Conservation (phyloP, 108 stramenopile species). For the Licmophora abbreviata region DNA sequence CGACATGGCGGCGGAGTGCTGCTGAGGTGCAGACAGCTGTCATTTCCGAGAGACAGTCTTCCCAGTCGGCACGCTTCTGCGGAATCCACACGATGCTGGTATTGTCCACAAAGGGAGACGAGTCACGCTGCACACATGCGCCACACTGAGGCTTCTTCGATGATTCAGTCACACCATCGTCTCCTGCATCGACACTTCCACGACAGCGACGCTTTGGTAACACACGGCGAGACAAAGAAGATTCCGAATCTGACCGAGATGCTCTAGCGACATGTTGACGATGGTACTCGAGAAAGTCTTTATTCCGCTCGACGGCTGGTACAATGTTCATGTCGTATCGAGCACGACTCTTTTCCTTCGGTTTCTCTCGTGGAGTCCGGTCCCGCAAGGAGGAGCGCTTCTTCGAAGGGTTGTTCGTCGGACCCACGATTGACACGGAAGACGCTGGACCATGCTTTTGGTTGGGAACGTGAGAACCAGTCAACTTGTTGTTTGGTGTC, state of each 20-base stretch:
- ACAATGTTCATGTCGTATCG: conserved; percentile 48
- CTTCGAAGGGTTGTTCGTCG: too few relatives aligned
- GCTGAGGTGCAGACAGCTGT: conserved; percentile 44
- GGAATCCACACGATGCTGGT: conserved; percentile 44
- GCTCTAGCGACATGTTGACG: neutral
- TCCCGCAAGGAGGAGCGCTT: neutral
- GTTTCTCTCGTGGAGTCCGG: neutral
- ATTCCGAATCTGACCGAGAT: conserved; percentile 4
- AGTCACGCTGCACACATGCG: neutral
- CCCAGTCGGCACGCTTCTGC: conserved; percentile 43
- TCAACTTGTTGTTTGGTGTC: too few relatives aligned
- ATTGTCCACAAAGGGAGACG: conserved; percentile 14
- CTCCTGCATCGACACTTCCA: neutral
- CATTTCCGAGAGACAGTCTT: conserved; percentile 51
- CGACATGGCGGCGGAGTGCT: conserved; percentile 18
- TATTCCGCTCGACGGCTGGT: conserved; percentile 20
- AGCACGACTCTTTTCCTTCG: conserved; percentile 8
- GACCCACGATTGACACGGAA: too few relatives aligned
- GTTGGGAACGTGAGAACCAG: too few relatives aligned
- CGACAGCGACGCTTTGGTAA: neutral
- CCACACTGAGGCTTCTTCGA: neutral
- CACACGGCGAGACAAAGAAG: neutral
- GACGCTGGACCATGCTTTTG: too few relatives aligned
- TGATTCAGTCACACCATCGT: neutral
- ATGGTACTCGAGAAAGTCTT: conserved; percentile 10